Percentiles rank a stretch among this genome's conserved stretches.
These are phyloP conservation scores for Cucurbitaria berberidis DNA, from an alignment of 2,329 filamentous ascomycete species.

Conservation along the genomic window DNA sequence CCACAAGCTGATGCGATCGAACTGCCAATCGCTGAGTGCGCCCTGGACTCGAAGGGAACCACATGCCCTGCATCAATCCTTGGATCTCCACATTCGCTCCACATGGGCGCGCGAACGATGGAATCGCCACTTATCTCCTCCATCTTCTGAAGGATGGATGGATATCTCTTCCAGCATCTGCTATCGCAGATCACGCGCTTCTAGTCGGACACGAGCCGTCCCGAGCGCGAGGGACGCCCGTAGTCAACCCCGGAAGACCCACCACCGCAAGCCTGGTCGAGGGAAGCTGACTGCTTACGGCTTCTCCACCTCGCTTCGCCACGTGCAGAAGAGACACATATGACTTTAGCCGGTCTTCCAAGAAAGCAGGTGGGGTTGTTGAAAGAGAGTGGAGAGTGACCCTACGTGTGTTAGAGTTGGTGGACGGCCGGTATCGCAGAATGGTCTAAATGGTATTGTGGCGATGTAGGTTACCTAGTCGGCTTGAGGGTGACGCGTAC, in stretches of 20 bases:
- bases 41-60: background rate
- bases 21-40: conserved; percentile 2
- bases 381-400: background rate
- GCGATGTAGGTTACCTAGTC: background rate
- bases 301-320: conserved; percentile 1
- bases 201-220: background rate
- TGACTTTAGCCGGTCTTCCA: conserved; percentile 10
- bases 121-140: conserved; percentile 14
- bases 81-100: background rate
- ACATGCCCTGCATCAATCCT: background rate
- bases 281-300: background rate
- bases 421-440: background rate
- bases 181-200: background rate
- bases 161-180: background rate
- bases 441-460: background rate
- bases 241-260: conserved; percentile 1
- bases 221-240: conserved; percentile 1
- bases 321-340: conserved; percentile 6
- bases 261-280: conserved; percentile 5
- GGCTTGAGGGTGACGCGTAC: background rate
- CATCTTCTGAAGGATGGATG: background rate
- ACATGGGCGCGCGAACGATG: background rate
- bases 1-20: background rate
- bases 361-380: background rate
- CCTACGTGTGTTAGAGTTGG: background rate